Base-by-base conservation (phyloP, 768 basidiomycete species). In the Lactarius tabidus region DNA sequence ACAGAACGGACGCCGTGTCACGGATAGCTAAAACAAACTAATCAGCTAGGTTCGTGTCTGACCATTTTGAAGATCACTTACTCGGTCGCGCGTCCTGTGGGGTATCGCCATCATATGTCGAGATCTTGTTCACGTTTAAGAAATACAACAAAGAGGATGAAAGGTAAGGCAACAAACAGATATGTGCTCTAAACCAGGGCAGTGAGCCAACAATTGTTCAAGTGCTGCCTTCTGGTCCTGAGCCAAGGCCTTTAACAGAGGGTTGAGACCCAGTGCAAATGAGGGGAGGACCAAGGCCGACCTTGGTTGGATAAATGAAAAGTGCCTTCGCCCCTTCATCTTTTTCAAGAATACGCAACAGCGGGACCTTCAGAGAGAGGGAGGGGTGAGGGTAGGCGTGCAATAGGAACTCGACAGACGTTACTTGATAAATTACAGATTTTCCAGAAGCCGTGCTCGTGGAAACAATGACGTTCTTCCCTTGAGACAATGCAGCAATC, bases 361-460 rank as follows among this genome's bases (percentile, higher is more conserved):
- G 71, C 0, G 93, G 93, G 26, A 93, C 82, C 89, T 93, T 59
- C 54, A 15, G 6, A 14, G 53, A 8, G 55, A 51, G 3, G 10
- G 33, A 33, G 39, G 31, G 2, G 36, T 48, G 3, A 7, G 53
- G 38, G 31, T 18, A 45, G 33, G 26, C 55, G 5, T 33, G 33
- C 31, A 20, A 57, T 54, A 54, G 18, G n/a, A 12, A 51, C 18
- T 18, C 45, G 31, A 26, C n/a, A 6, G 26, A 59, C 70, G 4
- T 36, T 63, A 87, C 91, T 78, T 93, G 91, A 73, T 93, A 94
- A 51, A 93, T 91, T 17, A 93, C 77, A 75, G 90, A 93, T 77
- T 93, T 94, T 3, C 92, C 92, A 5, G 91, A 93, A 8, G 93
- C 93, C 9, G 94, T 96, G 67, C 88, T 89, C 0, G 93, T 95